These are phyloP conservation scores for Kuraishia ogatae DNA, from an alignment of 805 yeast species.

Conservation along the genomic window DNA sequence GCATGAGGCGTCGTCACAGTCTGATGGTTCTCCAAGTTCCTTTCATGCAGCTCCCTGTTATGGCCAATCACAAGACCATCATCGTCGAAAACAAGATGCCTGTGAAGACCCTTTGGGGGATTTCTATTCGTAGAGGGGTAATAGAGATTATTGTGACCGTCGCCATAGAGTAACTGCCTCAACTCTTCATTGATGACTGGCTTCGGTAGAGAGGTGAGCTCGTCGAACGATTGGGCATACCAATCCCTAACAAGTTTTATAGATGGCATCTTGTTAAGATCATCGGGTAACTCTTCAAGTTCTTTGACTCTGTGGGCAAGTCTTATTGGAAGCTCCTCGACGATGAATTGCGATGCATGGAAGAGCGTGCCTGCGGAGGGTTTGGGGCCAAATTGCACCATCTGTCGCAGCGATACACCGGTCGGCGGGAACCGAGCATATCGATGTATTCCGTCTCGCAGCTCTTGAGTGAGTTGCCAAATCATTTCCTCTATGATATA, in stretches of 20 bases:
- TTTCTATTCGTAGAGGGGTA: constrained; percentile 2
- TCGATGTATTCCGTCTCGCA: constrained; percentile 47
- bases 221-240: constrained; percentile 89
- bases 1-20: neutral
- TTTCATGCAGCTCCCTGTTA: neutral
- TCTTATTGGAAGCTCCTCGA: constrained; percentile 81
- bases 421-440: constrained; percentile 75
- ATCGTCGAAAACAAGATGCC: constrained; percentile 25
- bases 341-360: constrained; percentile 76
- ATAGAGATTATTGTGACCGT: constrained; percentile 5
- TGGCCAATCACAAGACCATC: constrained; percentile 33
- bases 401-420: constrained; percentile 75
- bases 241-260: constrained; percentile 73
- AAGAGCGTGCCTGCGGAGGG: constrained; percentile 75
- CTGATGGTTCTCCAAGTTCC: neutral
- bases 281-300: constrained; percentile 71
- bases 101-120: neutral
- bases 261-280: constrained; percentile 63
- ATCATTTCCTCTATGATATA: neutral
- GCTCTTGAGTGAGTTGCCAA: constrained; percentile 40
- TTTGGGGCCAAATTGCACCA: constrained; percentile 83
- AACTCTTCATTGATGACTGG: constrained; percentile 42
- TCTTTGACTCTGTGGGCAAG: constrained; percentile 82
- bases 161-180: constrained; percentile 23
- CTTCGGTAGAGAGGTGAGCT: constrained; percentile 54